phyloP scores from a whole-genome alignment of 495 filamentous ascomycete species.

The Parachaetomium inaequale region DNA sequence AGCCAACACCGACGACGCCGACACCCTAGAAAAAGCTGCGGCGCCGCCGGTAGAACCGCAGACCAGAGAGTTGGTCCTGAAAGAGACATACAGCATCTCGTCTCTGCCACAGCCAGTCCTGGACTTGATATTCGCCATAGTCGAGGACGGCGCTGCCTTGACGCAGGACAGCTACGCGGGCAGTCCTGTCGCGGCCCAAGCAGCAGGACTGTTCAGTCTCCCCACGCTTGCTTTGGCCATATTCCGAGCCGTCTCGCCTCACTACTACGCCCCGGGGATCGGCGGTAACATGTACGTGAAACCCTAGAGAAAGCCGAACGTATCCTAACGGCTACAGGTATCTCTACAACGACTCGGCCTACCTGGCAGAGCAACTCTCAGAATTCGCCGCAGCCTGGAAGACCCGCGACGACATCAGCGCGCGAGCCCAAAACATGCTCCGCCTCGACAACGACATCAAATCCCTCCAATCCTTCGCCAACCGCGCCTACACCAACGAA shows the following conservation, averaged over 20 bases:
- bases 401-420: slow-evolving; percentile 40
- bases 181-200: slow-evolving; percentile 63
- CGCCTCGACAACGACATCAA: slow-evolving; percentile 67
- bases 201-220: slow-evolving; percentile 69
- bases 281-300: slow-evolving; percentile 68
- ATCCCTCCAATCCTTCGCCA: slow-evolving; percentile 71
- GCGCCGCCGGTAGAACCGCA: slow-evolving; percentile 20
- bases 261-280: slow-evolving; percentile 64
- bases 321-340: slow-evolving; percentile 46
- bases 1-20: slow-evolving; percentile 16
- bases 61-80: slow-evolving; percentile 62
- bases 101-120: slow-evolving; percentile 76
- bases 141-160: slow-evolving; percentile 66
- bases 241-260: slow-evolving; percentile 82
- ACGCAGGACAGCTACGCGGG: slow-evolving; percentile 39
- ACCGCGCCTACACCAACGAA: slow-evolving; percentile 79
- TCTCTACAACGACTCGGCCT: slow-evolving; percentile 86
- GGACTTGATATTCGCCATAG: slow-evolving; percentile 62
- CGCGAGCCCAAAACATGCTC: slow-evolving; percentile 50
- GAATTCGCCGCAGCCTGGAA: slow-evolving; percentile 54
- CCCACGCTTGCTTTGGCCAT: slow-evolving; percentile 83
- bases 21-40: slow-evolving; percentile 18
- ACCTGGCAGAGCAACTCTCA: slow-evolving; percentile 70
- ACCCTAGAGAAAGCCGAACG: neutral
- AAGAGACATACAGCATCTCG: slow-evolving; percentile 82